Base-by-base conservation (phyloP, 495 filamentous ascomycete species). In the Polyplosphaeria fusca region DNA sequence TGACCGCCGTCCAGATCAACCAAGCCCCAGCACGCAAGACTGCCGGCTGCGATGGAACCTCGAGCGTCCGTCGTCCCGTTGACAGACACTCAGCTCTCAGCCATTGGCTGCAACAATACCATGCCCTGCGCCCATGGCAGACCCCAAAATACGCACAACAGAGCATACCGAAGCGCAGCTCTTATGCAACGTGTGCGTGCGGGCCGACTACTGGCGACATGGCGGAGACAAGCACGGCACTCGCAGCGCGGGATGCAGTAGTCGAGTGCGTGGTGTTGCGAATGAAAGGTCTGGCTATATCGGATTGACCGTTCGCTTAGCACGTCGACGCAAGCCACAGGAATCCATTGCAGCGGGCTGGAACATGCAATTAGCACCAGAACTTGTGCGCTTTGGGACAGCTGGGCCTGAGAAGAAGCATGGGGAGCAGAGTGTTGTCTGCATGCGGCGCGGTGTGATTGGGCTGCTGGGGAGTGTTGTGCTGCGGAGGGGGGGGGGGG, bases 311-410 rank as follows among this genome's bases (percentile, higher is more conserved):
- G 58, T 37, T 55, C 51, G 58, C 44, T 48, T 61, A n/a, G 40
- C 20, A 22, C 16, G 35, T 44, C 16, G 32, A 55, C 58, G 58
- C 58, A 49, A 61, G 58, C 58, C 58, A 61, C 58, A 41, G 30
- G 41, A 22, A 5, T 47, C 58, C 50, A 55, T 26, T 42, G 44
- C 58, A 23, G 50, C 16, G 51, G 58, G 51, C 51, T 61, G 58
- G 58, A 55, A 44, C 58, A 7, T 9, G 32, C 26, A 43, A 40
- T 24, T 40, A 32, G 40, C 39, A n/a, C 18, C 35, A 37, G 18
- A 52, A 52, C 13, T 22, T 32, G 48, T 26, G 42, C 24, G 50
- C 25, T 43, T 43, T 19, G 24, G 22, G 35, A 42, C 20, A 41
- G 12, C n/a, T 20, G 39, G n/a, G 30, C 9, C n/a, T 7, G 9